phyloP scores from a whole-genome alignment of 192 early-diverging fungal species.

The Polychytrium aggregatum region DNA sequence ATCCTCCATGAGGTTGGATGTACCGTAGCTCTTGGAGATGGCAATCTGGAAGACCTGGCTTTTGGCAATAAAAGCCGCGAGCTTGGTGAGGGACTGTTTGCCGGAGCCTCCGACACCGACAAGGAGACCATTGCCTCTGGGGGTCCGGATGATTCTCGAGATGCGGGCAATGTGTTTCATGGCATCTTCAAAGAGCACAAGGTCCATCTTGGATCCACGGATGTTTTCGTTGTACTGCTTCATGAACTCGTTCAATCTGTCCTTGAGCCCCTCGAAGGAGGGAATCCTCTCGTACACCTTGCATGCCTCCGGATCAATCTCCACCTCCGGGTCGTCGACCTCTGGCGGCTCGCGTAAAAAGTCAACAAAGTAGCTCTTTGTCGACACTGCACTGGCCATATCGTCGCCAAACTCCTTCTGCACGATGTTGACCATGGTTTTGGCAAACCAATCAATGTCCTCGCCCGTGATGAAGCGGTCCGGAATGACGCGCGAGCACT shows the following conservation, averaged over 20 bases:
- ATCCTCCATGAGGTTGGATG: slow-evolving; percentile 55
- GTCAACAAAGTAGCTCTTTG: slow-evolving; percentile 43
- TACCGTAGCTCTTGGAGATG: slow-evolving; percentile 49
- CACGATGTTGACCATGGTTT: slow-evolving; percentile 27
- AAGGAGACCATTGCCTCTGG: slow-evolving; percentile 47
- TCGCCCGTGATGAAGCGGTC: slow-evolving; percentile 48
- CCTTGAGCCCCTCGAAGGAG: slow-evolving; percentile 39
- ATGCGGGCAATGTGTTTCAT: slow-evolving; percentile 55
- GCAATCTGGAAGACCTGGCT: slow-evolving; percentile 53
- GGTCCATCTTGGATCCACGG: slow-evolving; percentile 51
- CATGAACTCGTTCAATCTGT: slow-evolving; percentile 44
- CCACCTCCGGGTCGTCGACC: slow-evolving; percentile 47
- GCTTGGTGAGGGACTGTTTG: slow-evolving; percentile 51
- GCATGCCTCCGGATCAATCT: slow-evolving; percentile 44
- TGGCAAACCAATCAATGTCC: slow-evolving; percentile 52
- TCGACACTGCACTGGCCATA: slow-evolving; percentile 15
- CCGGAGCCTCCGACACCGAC: slow-evolving; percentile 59
- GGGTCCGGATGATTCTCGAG: slow-evolving; percentile 47
- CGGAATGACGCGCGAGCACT: slow-evolving; percentile 46
- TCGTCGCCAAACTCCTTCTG: slow-evolving; percentile 49
- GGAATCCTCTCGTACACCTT: slow-evolving; percentile 54
- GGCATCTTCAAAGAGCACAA: slow-evolving; percentile 59
- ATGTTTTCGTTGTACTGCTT: slow-evolving; percentile 50
- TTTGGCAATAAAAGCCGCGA: slow-evolving; percentile 54
- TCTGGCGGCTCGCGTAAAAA: slow-evolving; percentile 51